Percentiles rank a stretch among this genome's conserved stretches.
Conservation (phyloP, 345 rosid species). For the Nephelium lappaceum region DNA sequence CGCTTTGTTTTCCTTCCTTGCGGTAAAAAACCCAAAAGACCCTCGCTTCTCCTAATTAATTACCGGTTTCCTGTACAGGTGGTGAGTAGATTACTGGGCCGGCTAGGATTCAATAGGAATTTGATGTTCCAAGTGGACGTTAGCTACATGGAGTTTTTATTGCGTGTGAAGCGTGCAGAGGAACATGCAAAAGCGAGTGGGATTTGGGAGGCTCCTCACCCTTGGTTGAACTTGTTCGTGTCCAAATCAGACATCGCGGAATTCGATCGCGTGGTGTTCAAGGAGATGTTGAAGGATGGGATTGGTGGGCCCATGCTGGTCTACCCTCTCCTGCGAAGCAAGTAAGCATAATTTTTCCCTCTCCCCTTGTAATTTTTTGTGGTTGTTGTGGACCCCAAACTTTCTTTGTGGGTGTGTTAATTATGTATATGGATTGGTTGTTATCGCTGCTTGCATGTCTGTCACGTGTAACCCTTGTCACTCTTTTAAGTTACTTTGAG, state of each 20-base stretch:
- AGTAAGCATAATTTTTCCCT: slow-evolving; percentile 40
- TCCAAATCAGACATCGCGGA: slow-evolving; percentile 56
- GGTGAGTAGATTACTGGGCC: slow-evolving; percentile 51
- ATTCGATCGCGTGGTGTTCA: slow-evolving; percentile 75
- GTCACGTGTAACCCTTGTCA: slow-evolving; percentile 32
- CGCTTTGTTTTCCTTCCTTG: background rate
- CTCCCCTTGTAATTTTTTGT: background rate
- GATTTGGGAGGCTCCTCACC: slow-evolving; percentile 89
- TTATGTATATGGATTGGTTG: too few relatives aligned
- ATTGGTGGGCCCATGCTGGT: slow-evolving; percentile 90
- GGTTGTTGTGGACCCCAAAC: slow-evolving; percentile 4
- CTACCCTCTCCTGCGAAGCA: slow-evolving; percentile 84
- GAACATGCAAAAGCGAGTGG: slow-evolving; percentile 61
- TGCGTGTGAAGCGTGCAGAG: slow-evolving; percentile 72
- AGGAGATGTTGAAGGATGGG: slow-evolving; percentile 62
- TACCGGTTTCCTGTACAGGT: slow-evolving; percentile 30
- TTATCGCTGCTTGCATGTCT: slow-evolving; percentile 23
- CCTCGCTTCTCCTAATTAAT: slow-evolving; percentile 13
- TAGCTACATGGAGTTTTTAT: slow-evolving; percentile 66
- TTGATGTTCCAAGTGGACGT: slow-evolving; percentile 64
- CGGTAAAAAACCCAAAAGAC: slow-evolving; percentile 28
- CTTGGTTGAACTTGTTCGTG: slow-evolving; percentile 89
- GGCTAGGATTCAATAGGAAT: slow-evolving; percentile 50
- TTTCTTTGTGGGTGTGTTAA: too few relatives aligned
- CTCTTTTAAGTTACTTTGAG: slow-evolving; percentile 9